Evolutionary conservation across 371 early-diverging fungal genomes (phyloP).

Genomic region (Thermomucor indicae-seudaticae): DNA sequence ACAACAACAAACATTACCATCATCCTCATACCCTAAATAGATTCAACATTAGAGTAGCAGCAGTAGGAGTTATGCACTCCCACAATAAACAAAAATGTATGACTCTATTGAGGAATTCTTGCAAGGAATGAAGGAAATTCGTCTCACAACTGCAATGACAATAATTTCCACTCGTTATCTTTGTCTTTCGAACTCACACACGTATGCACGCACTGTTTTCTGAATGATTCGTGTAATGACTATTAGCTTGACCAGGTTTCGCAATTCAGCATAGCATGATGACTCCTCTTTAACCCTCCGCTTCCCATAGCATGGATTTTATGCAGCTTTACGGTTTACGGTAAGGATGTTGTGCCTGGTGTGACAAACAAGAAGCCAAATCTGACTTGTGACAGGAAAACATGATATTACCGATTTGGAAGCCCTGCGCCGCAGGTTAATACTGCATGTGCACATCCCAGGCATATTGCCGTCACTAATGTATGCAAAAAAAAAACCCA

Average conservation of each 20-base stretch:
- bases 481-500: slow-evolving; percentile 21
- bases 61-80: slow-evolving; percentile 1
- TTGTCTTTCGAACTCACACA: too few species aligned
- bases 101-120: neutral
- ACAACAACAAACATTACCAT: neutral
- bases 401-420: slow-evolving; percentile 40
- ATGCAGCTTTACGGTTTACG: neutral
- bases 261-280: too few species aligned
- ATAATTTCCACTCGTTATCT: neutral
- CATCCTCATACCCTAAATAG: neutral
- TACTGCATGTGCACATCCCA: slow-evolving; percentile 46
- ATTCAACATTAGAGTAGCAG: too few species aligned
- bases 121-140: neutral
- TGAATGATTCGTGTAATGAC: too few species aligned
- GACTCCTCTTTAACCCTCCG: too few species aligned
- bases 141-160: neutral
- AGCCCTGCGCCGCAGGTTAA: slow-evolving; percentile 36
- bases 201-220: too few species aligned
- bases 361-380: neutral
- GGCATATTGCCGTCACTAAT: slow-evolving; percentile 53
- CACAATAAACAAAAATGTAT: neutral
- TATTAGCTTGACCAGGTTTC: too few species aligned
- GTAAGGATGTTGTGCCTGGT: neutral
- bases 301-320: neutral
- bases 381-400: slow-evolving; percentile 9